Percentiles rank a stretch among this genome's conserved stretches.
These are phyloP conservation scores for Suillus ampliporus DNA, from an alignment of 768 basidiomycete species.

Conservation along the genomic window DNA sequence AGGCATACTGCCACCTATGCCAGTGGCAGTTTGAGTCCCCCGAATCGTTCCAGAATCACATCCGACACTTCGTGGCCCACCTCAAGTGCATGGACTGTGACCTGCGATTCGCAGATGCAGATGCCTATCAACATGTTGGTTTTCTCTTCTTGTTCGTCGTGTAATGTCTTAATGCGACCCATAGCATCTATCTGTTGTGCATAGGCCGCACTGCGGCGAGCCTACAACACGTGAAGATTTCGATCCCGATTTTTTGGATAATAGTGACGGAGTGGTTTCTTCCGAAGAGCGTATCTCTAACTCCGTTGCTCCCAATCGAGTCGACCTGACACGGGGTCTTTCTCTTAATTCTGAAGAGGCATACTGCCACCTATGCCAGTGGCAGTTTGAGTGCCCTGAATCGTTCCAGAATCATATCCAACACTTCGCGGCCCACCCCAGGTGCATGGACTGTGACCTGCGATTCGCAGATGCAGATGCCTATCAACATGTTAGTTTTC, in stretches of 20 bases:
- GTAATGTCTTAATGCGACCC: background rate
- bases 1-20: slow-evolving; percentile 44
- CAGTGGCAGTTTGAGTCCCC: slow-evolving; percentile 45
- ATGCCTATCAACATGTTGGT: slow-evolving; percentile 43
- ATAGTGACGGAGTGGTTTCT: background rate
- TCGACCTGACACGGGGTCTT: slow-evolving; percentile 31
- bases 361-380: too few relatives aligned
- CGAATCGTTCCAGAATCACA: slow-evolving; percentile 46
- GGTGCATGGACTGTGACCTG: too few relatives aligned
- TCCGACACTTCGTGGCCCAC: slow-evolving; percentile 47
- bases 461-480: too few relatives aligned
- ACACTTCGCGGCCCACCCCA: too few relatives aligned
- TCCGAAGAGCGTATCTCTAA: slow-evolving; percentile 5
- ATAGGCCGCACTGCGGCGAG: slow-evolving; percentile 22
- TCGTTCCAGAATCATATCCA: too few relatives aligned
- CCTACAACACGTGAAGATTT: slow-evolving; percentile 3
- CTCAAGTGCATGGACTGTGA: slow-evolving; percentile 51
- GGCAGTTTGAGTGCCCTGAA: too few relatives aligned
- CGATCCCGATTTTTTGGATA: slow-evolving; percentile 8
- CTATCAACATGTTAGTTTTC: too few relatives aligned
- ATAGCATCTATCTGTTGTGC: slow-evolving; percentile 36
- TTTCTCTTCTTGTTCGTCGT: slow-evolving; percentile 3
- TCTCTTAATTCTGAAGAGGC: slow-evolving; percentile 20
- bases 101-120: slow-evolving; percentile 46
- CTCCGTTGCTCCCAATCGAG: slow-evolving; percentile 18